Evolutionary conservation across 176 grass and related monocot genomes (phyloP), one percentile per base, ranked within the genome.

Genomic region (Carex myosuroides): DNA sequence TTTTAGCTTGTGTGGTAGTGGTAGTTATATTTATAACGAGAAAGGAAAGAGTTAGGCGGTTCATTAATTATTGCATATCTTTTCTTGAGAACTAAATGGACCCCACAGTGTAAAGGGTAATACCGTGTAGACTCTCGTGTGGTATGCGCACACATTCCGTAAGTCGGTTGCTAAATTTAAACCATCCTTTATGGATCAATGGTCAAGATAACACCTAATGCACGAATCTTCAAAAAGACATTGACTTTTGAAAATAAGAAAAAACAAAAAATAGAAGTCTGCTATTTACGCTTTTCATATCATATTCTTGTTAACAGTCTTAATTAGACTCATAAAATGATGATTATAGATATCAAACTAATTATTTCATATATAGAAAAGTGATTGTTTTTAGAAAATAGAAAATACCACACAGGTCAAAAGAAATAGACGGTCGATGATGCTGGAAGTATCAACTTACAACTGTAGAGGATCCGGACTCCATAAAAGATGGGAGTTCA

Each of bases 51-150:
- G 50, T 77, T 77, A 54, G 46, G 73, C 73, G 4, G 13, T 77
- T 77, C 13, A 77, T 77, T 77, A 57, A 77, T 77, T 77, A 57
- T 77, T 55, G n/a, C 24, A 56, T 56, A 33, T 57, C 73, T 56
- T 56, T 77, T 56, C 5, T 77, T 16, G 22, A 77, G 21, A 77
- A 77, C 33, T 55, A 32, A 13, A 76, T 55, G 73, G 50, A 32
- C 50, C 73, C 73, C 48, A 0, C 0, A 77, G 72, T 48, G 24
- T 24, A 77, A 77, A 24, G 24, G 46, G 22, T 26, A 14, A 39
- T 33, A 17, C 20, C 13, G 30, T 32, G 6, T 32, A 56, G 8
- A 56, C 22, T 77, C 73, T 77, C 73, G 1, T 76, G 11, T 76
- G 11, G 22, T 16, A 53, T 22, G 10, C 3, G 21, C 3, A 17